Conservation (phyloP, 768 basidiomycete genomes). For the Leccinum rimulosum region DNA sequence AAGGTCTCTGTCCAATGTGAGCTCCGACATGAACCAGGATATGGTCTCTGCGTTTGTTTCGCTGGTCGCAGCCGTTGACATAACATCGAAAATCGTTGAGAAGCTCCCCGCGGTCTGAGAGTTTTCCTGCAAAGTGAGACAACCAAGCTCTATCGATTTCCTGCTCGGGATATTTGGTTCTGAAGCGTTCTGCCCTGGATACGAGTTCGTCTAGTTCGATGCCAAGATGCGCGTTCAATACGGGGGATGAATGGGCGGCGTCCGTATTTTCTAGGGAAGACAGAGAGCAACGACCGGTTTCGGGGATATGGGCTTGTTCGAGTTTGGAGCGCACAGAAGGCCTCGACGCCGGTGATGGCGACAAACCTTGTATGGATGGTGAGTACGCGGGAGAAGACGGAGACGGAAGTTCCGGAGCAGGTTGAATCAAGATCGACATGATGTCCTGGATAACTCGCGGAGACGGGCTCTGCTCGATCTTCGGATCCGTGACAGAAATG, state of each 20-base stretch:
- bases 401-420: slow-evolving; percentile 13
- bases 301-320: neutral
- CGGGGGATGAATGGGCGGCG: slow-evolving; percentile 38
- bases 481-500: neutral
- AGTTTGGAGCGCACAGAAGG: neutral
- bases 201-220: slow-evolving; percentile 53
- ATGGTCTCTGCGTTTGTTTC: slow-evolving; percentile 71
- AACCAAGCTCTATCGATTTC: slow-evolving; percentile 69
- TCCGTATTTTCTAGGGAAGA: slow-evolving; percentile 4
- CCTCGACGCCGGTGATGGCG: neutral
- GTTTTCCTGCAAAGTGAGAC: slow-evolving; percentile 63
- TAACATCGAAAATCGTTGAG: slow-evolving; percentile 67
- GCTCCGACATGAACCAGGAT: slow-evolving; percentile 73
- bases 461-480: slow-evolving; percentile 20
- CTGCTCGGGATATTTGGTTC: slow-evolving; percentile 48
- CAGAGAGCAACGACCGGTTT: neutral
- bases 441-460: slow-evolving; percentile 32
- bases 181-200: slow-evolving; percentile 53
- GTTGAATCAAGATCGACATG: slow-evolving; percentile 28
- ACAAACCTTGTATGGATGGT: neutral
- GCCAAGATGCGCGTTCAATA: slow-evolving; percentile 64
- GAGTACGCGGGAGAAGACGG: slow-evolving; percentile 4
- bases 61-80: slow-evolving; percentile 60
- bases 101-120: slow-evolving; percentile 55
- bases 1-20: slow-evolving; percentile 68